Evolutionary conservation across 495 filamentous ascomycete genomes (phyloP), one percentile per base, ranked within the genome.

Genomic region (Aspergillus sclerotiicarbonarius): DNA sequence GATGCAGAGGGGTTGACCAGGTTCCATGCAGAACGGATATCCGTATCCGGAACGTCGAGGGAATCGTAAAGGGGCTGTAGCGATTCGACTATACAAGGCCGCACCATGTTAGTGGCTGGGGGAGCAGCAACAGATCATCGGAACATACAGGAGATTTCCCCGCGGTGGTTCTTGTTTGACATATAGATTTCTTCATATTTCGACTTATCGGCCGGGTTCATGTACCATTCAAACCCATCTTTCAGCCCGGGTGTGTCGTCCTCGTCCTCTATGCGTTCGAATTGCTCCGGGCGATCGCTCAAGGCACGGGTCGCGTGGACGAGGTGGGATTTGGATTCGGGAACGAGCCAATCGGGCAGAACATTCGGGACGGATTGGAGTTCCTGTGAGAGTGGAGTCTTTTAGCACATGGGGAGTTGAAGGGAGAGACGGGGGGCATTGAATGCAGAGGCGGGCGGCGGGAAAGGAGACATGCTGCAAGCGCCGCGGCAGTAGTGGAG

Each of bases 141-240:
- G 12, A 33, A 72, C 85, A 61, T 68, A 92, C 89, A 97, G 43
- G 87, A 79, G 59, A 96, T 83, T 68, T 95, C 87, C 56, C 94
- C 94, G 43, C 91, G 88, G 60, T 84, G 82, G 70, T 92, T 89
- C 51, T 90, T 84, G 72, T 90, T 93, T 60, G 94, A 89, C 57
- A 83, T 87, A 72, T 97, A 98, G 69, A 98, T 98, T 48, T 91
- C 89, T 69, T 96, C 90, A 73, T 98, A 98, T 74, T 95, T 96
- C 53, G 84, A 66, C 74, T 91, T 93, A 70, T 98, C 92, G 41
- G 78, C 72, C 1, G 94, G 94, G 58, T 84, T 89, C 92, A 98
- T 98, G 74, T 98, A 98, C 94, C 94, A 98, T 71, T 98, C 94
- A 72, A 98, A 98, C 1, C 92, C 92, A 74, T 96, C 90, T 69